Percentiles rank a stretch among this genome's conserved stretches.
Evolutionary conservation across 225 moss, liverwort and hornwort species (phyloP).

Genomic region (Lunularia cruciata): DNA sequence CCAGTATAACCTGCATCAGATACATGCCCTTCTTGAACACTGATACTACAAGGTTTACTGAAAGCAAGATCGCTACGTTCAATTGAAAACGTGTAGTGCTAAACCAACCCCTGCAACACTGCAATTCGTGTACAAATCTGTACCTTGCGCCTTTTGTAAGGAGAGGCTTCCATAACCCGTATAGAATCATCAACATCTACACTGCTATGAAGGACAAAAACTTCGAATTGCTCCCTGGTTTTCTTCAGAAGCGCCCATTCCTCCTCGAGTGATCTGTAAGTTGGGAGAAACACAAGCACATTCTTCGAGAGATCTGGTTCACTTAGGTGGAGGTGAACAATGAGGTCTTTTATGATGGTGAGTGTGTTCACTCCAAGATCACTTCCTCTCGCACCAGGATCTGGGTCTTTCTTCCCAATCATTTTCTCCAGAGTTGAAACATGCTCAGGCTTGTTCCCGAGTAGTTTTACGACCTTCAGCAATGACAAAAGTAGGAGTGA

Average conservation of each 20-base stretch:
- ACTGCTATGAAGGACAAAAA: slow-evolving; percentile 64
- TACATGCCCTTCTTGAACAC: not conserved
- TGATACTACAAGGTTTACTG: not conserved
- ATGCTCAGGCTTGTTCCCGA: slow-evolving; percentile 48
- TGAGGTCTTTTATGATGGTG: slow-evolving; percentile 47
- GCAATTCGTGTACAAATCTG: not conserved
- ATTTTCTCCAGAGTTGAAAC: slow-evolving; percentile 32
- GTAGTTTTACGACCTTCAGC: slow-evolving; percentile 50
- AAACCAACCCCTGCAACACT: not conserved
- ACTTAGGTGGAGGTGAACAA: slow-evolving; percentile 47
- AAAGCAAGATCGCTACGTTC: too few relatives aligned
- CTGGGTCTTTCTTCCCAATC: slow-evolving; percentile 16
- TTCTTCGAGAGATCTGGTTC: slow-evolving; percentile 51
- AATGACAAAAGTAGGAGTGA: not conserved
- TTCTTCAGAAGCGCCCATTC: slow-evolving; percentile 50
- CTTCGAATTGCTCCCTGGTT: slow-evolving; percentile 34
- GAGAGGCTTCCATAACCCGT: slow-evolving; percentile 59
- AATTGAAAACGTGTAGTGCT: not conserved
- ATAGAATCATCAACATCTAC: slow-evolving; percentile 65
- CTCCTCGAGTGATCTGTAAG: slow-evolving; percentile 57
- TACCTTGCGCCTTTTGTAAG: slow-evolving; percentile 54
- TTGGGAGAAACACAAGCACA: slow-evolving; percentile 62
- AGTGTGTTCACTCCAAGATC: slow-evolving; percentile 46
- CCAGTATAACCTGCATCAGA: slow-evolving; percentile 55
- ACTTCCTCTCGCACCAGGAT: slow-evolving; percentile 36